phyloP scores from a whole-genome alignment of 2,329 filamentous ascomycete genomes.

The Fusarium floridanum region DNA sequence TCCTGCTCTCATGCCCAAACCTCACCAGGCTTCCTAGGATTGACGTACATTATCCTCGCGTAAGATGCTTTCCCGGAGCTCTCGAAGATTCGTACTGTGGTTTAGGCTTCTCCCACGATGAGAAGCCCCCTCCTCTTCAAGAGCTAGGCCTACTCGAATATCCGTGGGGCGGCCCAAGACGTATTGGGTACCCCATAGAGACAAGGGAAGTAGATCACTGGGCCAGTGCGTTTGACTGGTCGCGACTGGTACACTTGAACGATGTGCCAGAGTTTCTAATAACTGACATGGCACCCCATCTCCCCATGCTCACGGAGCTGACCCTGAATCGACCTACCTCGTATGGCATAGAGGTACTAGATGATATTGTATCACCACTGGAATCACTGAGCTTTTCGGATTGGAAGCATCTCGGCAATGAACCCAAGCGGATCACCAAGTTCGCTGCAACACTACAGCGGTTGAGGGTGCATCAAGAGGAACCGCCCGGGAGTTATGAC shows the following conservation, averaged over 20 bases:
- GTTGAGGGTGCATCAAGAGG: neutral
- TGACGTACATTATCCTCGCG: constrained; percentile 5
- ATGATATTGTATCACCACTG: neutral
- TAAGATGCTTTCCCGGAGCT: neutral
- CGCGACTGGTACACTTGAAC: constrained; percentile 1
- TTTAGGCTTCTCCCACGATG: constrained; percentile 4
- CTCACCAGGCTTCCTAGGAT: constrained; percentile 6
- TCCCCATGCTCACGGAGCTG: neutral
- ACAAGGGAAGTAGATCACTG: neutral
- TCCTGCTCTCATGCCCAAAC: constrained; percentile 7
- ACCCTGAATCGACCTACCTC: neutral
- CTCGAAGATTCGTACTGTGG: neutral
- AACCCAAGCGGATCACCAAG: neutral
- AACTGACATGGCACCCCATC: neutral
- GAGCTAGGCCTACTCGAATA: constrained; percentile 3
- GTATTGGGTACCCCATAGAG: neutral
- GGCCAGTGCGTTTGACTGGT: constrained; percentile 10
- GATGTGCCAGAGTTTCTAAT: neutral
- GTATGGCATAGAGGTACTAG: neutral
- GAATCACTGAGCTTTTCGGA: neutral
- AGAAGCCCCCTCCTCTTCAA: constrained; percentile 9
- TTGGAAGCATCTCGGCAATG: neutral
- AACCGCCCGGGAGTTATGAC: neutral
- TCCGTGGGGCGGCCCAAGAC: neutral
- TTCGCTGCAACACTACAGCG: neutral